phyloP scores from a whole-genome alignment of 2,329 filamentous ascomycete genomes.

The Pseudopithomyces chartarum region DNA sequence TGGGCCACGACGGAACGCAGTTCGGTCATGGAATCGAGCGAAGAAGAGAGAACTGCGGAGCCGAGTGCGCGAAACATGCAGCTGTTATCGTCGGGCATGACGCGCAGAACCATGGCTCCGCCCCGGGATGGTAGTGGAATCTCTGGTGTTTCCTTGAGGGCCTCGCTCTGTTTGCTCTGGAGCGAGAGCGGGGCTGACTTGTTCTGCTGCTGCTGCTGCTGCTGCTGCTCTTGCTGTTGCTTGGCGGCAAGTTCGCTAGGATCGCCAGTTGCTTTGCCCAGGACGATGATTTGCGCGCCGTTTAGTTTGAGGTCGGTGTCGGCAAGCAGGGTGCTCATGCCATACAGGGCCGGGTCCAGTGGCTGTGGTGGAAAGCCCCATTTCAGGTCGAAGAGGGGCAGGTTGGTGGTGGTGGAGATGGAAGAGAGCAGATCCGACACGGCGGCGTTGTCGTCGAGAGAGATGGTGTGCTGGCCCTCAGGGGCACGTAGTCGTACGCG shows the following conservation, averaged over 20 bases:
- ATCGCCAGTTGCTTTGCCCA: constrained; percentile 50
- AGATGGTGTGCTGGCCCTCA: constrained; percentile 71
- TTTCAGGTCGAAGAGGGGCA: constrained; percentile 75
- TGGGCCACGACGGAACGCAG: constrained; percentile 79
- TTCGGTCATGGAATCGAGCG: constrained; percentile 70
- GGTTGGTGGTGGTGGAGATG: constrained; percentile 67
- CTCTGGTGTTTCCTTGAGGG: constrained; percentile 65
- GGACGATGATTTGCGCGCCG: constrained; percentile 72
- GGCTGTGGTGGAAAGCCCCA: constrained; percentile 81
- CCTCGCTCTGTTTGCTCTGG: constrained; percentile 49
- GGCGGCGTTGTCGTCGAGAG: constrained; percentile 70
- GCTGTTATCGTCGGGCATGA: constrained; percentile 97
- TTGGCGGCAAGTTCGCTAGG: constrained; percentile 27
- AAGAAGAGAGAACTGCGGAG: constrained; percentile 70
- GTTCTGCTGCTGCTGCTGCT: constrained; percentile 24
- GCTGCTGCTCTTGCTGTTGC: too few species aligned
- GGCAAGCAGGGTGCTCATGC: constrained; percentile 55
- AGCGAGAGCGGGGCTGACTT: constrained; percentile 46
- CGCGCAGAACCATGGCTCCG: constrained; percentile 72
- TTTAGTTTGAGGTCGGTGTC: constrained; percentile 67
- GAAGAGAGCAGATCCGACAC: constrained; percentile 64
- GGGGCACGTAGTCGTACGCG: constrained; percentile 77
- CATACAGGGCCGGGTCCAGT: constrained; percentile 63
- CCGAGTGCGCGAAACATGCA: constrained; percentile 92
- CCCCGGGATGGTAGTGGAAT: constrained; percentile 61